phyloP scores from a whole-genome alignment of 768 basidiomycete species.

The Dictyophora rubrovolvata region DNA sequence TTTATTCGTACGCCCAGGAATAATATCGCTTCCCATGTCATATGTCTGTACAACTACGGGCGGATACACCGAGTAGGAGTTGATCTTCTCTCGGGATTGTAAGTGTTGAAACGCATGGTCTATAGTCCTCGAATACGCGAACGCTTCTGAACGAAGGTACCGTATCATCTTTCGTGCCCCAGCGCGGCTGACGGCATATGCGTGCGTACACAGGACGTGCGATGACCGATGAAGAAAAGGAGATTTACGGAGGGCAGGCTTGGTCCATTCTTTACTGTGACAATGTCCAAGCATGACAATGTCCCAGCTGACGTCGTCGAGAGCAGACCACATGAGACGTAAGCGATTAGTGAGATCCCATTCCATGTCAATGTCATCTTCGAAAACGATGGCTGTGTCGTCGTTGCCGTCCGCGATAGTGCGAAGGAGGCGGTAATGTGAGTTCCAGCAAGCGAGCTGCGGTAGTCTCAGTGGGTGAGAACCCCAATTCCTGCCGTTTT shows the following conservation, averaged over 20 bases:
- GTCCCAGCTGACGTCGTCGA: background rate
- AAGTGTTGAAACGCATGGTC: conserved; percentile 7
- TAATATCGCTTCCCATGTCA: conserved; percentile 4
- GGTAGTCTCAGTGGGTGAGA: background rate
- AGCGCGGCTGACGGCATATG: conserved; percentile 3
- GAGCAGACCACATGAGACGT: background rate
- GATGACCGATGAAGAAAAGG: background rate
- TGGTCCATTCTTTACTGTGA: conserved; percentile 3
- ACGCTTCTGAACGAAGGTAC: conserved; percentile 1
- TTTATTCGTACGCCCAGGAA: conserved; percentile 1
- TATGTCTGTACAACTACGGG: conserved; percentile 7
- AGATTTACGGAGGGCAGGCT: background rate
- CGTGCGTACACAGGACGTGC: conserved; percentile 6
- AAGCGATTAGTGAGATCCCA: conserved; percentile 2
- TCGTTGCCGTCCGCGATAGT: conserved; percentile 4
- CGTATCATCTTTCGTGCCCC: background rate
- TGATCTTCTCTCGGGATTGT: background rate
- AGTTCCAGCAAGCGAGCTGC: conserved; percentile 5
- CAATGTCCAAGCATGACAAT: conserved; percentile 8
- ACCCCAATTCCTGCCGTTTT: background rate
- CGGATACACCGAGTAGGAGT: conserved; percentile 1
- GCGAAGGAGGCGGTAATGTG: conserved; percentile 3
- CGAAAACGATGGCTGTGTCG: conserved; percentile 3
- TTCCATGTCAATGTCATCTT: conserved; percentile 9
- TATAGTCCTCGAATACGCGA: conserved; percentile 4